Conservation (phyloP, 768 basidiomycete genomes). For the Macrocybe gigantea region DNA sequence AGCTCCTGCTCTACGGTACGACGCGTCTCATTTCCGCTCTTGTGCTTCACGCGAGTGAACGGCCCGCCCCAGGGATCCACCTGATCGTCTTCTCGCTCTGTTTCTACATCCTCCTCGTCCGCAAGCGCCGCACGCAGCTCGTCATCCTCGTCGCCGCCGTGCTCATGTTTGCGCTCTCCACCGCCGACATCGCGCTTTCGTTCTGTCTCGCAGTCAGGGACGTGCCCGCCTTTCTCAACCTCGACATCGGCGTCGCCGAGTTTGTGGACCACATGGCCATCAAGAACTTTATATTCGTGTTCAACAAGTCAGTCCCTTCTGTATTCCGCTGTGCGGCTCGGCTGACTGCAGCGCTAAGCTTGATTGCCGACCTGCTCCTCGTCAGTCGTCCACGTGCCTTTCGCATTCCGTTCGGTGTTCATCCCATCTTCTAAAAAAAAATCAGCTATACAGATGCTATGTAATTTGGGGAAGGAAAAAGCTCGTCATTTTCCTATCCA, state of each 20-base stretch:
- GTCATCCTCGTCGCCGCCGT: slow-evolving; percentile 23
- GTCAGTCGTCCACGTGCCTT: not conserved
- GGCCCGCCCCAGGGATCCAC: slow-evolving; percentile 23
- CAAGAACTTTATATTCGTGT: slow-evolving; percentile 1
- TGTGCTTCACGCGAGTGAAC: not conserved
- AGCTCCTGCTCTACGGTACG: not conserved
- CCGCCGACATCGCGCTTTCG: slow-evolving; percentile 27
- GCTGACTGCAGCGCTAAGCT: not conserved
- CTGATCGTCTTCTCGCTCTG: slow-evolving; percentile 29
- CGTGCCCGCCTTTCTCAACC: slow-evolving; percentile 8
- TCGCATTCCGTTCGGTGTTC: not conserved
- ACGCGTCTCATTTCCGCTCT: not conserved
- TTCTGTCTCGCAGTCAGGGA: slow-evolving; percentile 22
- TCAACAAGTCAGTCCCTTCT: slow-evolving; percentile 2
- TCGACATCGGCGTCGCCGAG: not conserved
- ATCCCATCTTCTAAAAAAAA: not conserved
- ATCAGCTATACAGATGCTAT: slow-evolving; percentile 28
- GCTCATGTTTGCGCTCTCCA: slow-evolving; percentile 30
- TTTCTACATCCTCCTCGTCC: slow-evolving; percentile 23
- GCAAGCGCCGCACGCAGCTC: slow-evolving; percentile 18
- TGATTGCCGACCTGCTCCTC: not conserved
- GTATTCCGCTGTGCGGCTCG: not conserved
- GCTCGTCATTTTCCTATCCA: slow-evolving; percentile 19
- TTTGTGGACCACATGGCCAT: not conserved
- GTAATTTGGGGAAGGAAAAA: slow-evolving; percentile 28